Evolutionary conservation across 1,139 yeast genomes (phyloP), one percentile per base, ranked within the genome.

Genomic region (Debaryomyces sp.): DNA sequence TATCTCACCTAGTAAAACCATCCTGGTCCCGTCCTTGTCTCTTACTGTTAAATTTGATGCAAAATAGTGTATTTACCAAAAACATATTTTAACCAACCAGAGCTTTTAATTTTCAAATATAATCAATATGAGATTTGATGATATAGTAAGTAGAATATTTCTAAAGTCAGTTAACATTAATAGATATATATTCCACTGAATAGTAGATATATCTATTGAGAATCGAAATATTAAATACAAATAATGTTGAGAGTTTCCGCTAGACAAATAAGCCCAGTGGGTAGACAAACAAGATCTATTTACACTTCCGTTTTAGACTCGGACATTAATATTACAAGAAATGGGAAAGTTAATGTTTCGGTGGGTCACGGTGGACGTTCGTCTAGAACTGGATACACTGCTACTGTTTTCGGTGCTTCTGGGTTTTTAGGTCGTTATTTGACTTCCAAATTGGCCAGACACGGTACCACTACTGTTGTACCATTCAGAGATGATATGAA

Each of bases 341-440:
- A 78, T 49, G 96, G 96, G 34, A 88, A 89, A 63, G 85, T 90
- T 39, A 78, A 84, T 58, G 66, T 87, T 46, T 68, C 88, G 21
- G 77, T 77, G 36, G 96, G 96, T 51, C 71, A 82, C 44, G 96
- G 96, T 41, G 96, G 96, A 37, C 80, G 90, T 54, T 87, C 96
- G 8, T 89, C 96, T 34, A 80, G 96, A 73, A 85, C 94, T n/a
- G 96, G 96, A 2, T 88, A 84, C 71, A 88, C 94, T 6, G 96
- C 94, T 26, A 89, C 96, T 6, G 94, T 89, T 3, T 89, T 89
- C 62, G 96, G 96, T 10, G 91, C 89, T 32, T 71, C 84, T 46
- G 96, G 96, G 1, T 85, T 86, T 67, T 73, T 89, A 52, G 96
- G 96, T 35, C 81, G 91, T 48, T 81, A 87, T 58, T 68, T 89